phyloP scores from a whole-genome alignment of 2,329 filamentous ascomycete genomes.

The Aspergillus sp. region DNA sequence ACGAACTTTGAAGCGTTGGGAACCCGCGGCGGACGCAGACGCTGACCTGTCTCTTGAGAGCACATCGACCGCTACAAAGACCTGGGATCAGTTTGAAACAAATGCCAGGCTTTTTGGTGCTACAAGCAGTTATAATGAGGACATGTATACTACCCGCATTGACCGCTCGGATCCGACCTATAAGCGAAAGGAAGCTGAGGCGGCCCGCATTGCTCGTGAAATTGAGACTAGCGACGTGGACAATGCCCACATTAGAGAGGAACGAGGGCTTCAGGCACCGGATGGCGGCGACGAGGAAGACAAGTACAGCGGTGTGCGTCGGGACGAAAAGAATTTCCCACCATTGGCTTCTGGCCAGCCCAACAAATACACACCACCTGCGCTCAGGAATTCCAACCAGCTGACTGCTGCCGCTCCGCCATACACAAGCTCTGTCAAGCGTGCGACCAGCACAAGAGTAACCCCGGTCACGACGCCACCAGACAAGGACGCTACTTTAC shows the following conservation, averaged over 20 bases:
- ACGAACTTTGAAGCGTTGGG: slow-evolving; percentile 78
- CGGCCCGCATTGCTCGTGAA: slow-evolving; percentile 81
- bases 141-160: slow-evolving; percentile 89
- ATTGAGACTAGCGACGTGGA: slow-evolving; percentile 75
- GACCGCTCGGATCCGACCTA: slow-evolving; percentile 82
- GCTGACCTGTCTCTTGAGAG: slow-evolving; percentile 72
- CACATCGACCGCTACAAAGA: slow-evolving; percentile 41
- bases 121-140: slow-evolving; percentile 89
- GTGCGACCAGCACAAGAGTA: slow-evolving; percentile 68
- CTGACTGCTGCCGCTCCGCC: slow-evolving; percentile 74
- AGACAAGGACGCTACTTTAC: slow-evolving; percentile 25
- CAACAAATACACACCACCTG: slow-evolving; percentile 87
- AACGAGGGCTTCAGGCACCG: slow-evolving; percentile 69
- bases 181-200: slow-evolving; percentile 72
- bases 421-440: slow-evolving; percentile 87
- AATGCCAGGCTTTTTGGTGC: slow-evolving; percentile 87
- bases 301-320: slow-evolving; percentile 91
- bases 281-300: slow-evolving; percentile 84
- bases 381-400: slow-evolving; percentile 72
- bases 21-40: slow-evolving; percentile 63
- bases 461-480: slow-evolving; percentile 34
- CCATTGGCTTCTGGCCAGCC: slow-evolving; percentile 61
- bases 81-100: slow-evolving; percentile 91
- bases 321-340: slow-evolving; percentile 62
- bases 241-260: slow-evolving; percentile 85